Evolutionary conservation across 2,329 filamentous ascomycete genomes (phyloP), one percentile per base, ranked within the genome.

Genomic region (Tympanopsis confertula): DNA sequence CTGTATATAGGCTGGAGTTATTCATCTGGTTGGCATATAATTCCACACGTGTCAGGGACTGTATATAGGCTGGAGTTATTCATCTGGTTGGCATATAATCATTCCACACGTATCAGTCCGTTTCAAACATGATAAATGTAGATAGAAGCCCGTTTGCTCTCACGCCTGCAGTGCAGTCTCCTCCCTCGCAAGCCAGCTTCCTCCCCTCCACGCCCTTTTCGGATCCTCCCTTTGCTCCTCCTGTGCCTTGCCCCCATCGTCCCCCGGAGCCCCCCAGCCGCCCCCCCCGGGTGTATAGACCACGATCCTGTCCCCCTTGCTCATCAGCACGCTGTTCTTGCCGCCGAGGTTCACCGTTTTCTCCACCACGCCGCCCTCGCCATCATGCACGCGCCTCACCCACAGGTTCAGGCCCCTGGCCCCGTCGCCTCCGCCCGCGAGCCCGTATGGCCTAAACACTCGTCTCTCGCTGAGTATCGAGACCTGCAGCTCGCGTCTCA

Each of bases 381-480:
- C 7, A 10, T 26, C n/a, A n/a, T n/a, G n/a, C 22, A 10, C n/a
- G 7, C 22, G 22, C n/a, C 22, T 7, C 7, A 26, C n/a, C 22
- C 22, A 26, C 7, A 26, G 7, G 30, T 55, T 56, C 15, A 50
- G 45, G 3, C 52, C 53, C n/a, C 43, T 40, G 24, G 49, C 41
- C 28, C 55, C 57, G 32, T 52, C 45, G 24, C 50, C 44, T 13
- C 54, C 55, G 4, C 54, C 51, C 5, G 45, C 32, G 44, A 57
- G 47, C 4, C 55, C 55, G 39, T 56, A 57, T 1, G 54, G 54
- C n/a, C 47, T 43, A 3, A 45, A 48, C 1, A 53, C 53, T 35
- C 55, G 40, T 3, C 55, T 38, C 40, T 58, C 54, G 15, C 47
- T 51, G 7, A 58, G 43, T 35, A 58, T 54, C 10, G 45, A 49